Base-by-base conservation (phyloP, 768 basidiomycete species). In the Boletus pseudo-olivaceus region DNA sequence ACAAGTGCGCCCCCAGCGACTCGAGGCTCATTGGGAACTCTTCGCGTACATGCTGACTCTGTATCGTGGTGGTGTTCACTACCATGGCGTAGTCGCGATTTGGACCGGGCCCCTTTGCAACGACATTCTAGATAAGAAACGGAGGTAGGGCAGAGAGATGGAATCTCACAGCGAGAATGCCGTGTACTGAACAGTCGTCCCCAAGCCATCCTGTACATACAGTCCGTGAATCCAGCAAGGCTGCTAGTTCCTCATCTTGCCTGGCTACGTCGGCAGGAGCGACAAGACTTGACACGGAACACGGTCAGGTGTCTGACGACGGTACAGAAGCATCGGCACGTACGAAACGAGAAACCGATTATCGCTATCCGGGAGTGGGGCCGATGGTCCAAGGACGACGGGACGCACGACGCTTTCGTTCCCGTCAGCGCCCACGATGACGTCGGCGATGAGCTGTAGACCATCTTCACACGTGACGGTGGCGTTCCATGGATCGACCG, bases 351-450 rank as follows among this genome's bases (percentile, higher is more conserved):
- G 58, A 27, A 55, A 47, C 1, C 59, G 46, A 27, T 55, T 55
- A 9, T 67, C 65, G 34, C 15, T 20, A 15, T 63, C 61, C 15
- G 61, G 49, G 0, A 23, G 19, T 7, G 51, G 61, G 0, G 44
- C 19, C 12, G n/a, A 50, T 1, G 56, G 11, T 1, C 67, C 66
- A 2, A 67, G 67, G 20, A 75, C 61, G 5, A 80, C 62, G 7
- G 71, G 58, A 9, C 66, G 65, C 9, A 76, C 70, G 33, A 77
- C 38, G 20, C 82, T 83, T 32, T 70, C 62, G n/a, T 73, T 73
- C 9, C 85, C 84, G 64, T 86, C 85, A 4, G 85, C 85, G 11
- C 81, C 84, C 5, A 86, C 72, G 38, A 86, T 66, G 26, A 85
- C 63, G 59, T 86, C 83, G 0, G 77, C 78, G 14, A 60, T 53